Evolutionary conservation across 2,329 filamentous ascomycete genomes (phyloP), one percentile per base, ranked within the genome.

Genomic region (Colletotrichum horii): DNA sequence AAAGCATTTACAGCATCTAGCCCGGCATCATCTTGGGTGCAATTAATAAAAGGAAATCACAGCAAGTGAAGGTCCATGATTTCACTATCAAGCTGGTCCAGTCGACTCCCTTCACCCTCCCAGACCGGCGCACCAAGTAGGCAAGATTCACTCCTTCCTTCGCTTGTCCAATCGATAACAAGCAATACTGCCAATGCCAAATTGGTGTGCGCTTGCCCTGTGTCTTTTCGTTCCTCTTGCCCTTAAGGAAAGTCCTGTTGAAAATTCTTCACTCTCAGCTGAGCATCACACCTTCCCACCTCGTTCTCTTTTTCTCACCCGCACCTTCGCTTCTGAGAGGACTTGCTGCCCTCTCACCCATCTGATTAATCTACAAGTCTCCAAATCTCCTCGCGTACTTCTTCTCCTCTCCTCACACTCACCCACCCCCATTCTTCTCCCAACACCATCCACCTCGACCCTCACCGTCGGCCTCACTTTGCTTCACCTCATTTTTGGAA

Each of bases 401-500:
- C 22, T 43, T 4, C 43, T 52, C n/a, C 43, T 52, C 11, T 4
- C 11, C 43, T 22, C 43, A 62, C 58, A 30, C 58, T 62, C 58
- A 30, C 12, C 26, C 19, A 62, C 38, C 38, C 19, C 61, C 38
- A 43, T 19, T 66, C 48, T 34, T 58, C 68, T 30, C 48, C 65
- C 19, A 26, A 74, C 56, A 70, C 26, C 28, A 71, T 60, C 24
- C 52, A 56, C 19, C 55, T 32, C 72, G 48, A 66, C 19, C 30
- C n/a, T 61, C 62, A 28, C 69, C 55, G 66, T 36, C 43, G 30
- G 22, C 61, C 32, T 75, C 69, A 28, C 52, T 62, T 75, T 66
- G 68, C 72, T 67, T 38, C 26, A 24, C 55, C 69, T 64, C 16
- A 62, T 55, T 75, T 75, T 72, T 75, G 69, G 72, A 75, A 72